Percentiles rank a stretch among this genome's conserved stretches.
Conservation (phyloP, 106 monocot genomes). For the Posidonia australis region DNA sequence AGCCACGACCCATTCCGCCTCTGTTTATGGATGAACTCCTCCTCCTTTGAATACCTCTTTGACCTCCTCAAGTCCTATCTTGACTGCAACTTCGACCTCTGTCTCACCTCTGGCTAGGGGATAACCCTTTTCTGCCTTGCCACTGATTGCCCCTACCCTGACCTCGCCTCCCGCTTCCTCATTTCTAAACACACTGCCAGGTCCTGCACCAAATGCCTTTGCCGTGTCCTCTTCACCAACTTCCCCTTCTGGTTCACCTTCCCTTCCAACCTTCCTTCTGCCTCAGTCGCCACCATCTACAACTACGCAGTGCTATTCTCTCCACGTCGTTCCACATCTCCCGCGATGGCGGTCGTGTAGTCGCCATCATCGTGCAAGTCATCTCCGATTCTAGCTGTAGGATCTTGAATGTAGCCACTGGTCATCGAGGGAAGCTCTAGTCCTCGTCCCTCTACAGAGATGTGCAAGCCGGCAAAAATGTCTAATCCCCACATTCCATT, state of each 20-base stretch:
- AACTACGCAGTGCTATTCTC: slow-evolving; percentile 55
- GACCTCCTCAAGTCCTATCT: slow-evolving; percentile 79
- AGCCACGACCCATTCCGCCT: slow-evolving; percentile 33
- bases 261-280: slow-evolving; percentile 30
- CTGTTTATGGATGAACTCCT: slow-evolving; percentile 35
- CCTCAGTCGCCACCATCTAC: too few relatives aligned
- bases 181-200: slow-evolving; percentile 38
- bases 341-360: slow-evolving; percentile 6
- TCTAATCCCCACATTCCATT: too few relatives aligned
- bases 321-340: slow-evolving; percentile 24
- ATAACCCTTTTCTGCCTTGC: slow-evolving; percentile 42
- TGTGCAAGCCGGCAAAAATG: slow-evolving; percentile 22
- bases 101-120: slow-evolving; percentile 31
- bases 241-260: slow-evolving; percentile 81
- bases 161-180: slow-evolving; percentile 36
- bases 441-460: slow-evolving; percentile 37
- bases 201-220: slow-evolving; percentile 47
- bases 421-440: slow-evolving; percentile 14
- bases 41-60: slow-evolving; percentile 67
- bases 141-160: slow-evolving; percentile 36
- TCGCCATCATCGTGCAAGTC: slow-evolving; percentile 43
- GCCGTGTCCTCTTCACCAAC: slow-evolving; percentile 77
- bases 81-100: slow-evolving; percentile 23
- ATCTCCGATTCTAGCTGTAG: slow-evolving; percentile 36
- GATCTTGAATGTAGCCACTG: slow-evolving; percentile 36